Evolutionary conservation across 2,329 filamentous ascomycete genomes (phyloP), one percentile per base, ranked within the genome.

Genomic region (Didymella lethalis): DNA sequence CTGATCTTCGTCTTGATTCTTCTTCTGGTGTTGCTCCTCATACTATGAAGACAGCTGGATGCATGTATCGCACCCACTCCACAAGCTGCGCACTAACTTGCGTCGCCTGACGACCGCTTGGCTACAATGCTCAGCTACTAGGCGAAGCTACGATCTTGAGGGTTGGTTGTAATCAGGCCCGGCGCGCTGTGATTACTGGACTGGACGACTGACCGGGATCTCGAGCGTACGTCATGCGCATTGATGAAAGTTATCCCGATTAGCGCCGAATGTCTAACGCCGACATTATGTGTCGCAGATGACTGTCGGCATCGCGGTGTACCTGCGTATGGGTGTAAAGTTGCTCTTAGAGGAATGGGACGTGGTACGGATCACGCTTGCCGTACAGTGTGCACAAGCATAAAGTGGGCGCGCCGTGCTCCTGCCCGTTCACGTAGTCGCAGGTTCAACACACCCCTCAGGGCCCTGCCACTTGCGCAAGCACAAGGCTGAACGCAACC

Each of bases 1-100:
- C 84, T 98, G 68, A 97, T 98, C 61, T 87, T 95, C 63, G 91
- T 96, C 36, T 82, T 98, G 65, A 92, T 98, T 58, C 80, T 99
- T 28, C 80, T 99, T 69, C 82, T 99, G 71, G 86, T 98, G 63
- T 80, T 99, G 67, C 81, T 98, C 26, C 80, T 89, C 64, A 79
- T 85, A n/a, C 78, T 88, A 64, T 88, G 81, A 87, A 69, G 28
- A n/a, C 12, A 8, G 4, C 7, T 3, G 11, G n/a, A 32, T 16
- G 7, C 4, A 11, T 26, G 2, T 5, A 12, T 16, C 20, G 18
- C 16, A n/a, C 7, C 20, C 26, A 12, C 18, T 36, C 8, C 32
- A 8, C 49, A 28, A 43, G 28, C 4, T 20, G 12, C 28, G 18
- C 2, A 28, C 4, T 28, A 8, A 18, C 4, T 14, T 14, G 36